Conservation (phyloP, 1,284 basidiomycete genomes). For the Austropuccinia psidii region DNA sequence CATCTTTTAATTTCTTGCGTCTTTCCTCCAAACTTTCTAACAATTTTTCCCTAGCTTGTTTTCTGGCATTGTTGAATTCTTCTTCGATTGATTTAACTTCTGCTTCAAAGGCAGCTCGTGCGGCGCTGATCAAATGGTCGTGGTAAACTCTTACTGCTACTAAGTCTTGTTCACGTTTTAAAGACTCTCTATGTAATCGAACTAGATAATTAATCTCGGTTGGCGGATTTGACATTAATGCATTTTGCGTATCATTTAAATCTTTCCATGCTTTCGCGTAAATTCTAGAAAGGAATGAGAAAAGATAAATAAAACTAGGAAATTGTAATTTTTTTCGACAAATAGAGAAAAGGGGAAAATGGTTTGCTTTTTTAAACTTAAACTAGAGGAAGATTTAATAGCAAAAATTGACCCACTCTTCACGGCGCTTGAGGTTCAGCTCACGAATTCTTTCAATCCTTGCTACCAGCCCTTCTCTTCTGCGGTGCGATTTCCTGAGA, state of each 20-base stretch:
- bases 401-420: conserved; percentile 49
- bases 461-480: conserved; percentile 52
- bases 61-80: conserved; percentile 50
- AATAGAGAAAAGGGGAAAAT: not conserved
- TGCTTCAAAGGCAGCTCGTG: conserved; percentile 49
- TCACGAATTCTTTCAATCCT: conserved; percentile 52
- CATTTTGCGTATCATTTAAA: conserved; percentile 40
- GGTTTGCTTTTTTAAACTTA: too few relatives aligned
- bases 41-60: conserved; percentile 49
- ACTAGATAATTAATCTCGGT: conserved; percentile 51
- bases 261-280: conserved; percentile 39
- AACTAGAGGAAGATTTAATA: not conserved
- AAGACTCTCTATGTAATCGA: conserved; percentile 50
- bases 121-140: conserved; percentile 48
- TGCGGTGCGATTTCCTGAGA: conserved; percentile 16
- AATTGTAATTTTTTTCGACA: not conserved
- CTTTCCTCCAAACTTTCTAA: conserved; percentile 52
- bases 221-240: conserved; percentile 46
- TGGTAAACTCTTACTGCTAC: conserved; percentile 50
- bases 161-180: conserved; percentile 51
- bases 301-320: not conserved
- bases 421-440: conserved; percentile 50
- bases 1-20: conserved; percentile 51
- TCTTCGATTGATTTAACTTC: conserved; percentile 52
- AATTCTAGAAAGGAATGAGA: conserved; percentile 39